Base-by-base conservation (phyloP, 1,284 basidiomycete species). In the Puccinia coronata region DNA sequence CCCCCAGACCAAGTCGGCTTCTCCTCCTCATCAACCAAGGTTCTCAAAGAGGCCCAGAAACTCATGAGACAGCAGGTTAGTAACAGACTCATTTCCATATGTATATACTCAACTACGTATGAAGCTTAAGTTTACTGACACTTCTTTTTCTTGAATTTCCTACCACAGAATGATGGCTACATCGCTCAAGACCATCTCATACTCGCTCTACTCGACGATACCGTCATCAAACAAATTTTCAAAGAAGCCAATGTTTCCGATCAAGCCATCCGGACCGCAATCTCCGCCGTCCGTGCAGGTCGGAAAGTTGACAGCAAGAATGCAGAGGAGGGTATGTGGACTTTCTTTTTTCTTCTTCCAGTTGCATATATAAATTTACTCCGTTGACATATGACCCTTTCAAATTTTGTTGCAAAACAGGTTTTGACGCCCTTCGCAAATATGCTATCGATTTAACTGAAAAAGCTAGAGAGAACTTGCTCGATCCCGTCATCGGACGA, bases 181-280 rank as follows among this genome's bases (percentile, higher is more conserved):
- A 92, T 98, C 82, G 95, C 96, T 0, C 92, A 97, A 86, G 96
- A 98, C 84, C 92, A 91, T 85, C 87, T 94, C 41, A 85, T 93
- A 41, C 87, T 92, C 65, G 94, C 93, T 0, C 84, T 86, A 39
- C 85, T 93, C 82, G 91, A 93, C 83, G 93, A 95, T 83, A 82
- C 90, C 0, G 89, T 89, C 2, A 90, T 96, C 82, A 85, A 88
- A 12, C 85, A 88, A 47, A 86, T 93, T 11, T 87, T 96, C 83
- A 94, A 93, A 85, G 93, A 94, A 82, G 89, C 90, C 5, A 89
- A 89, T 20, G 88, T 95, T 16, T 93, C 90, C 0, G 91, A 92
- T 82, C 90, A 91, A 0, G 87, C 91, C 2, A 87, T 96, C 82
- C 92, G 92, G 86, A 93, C 92, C 0, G 92, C 92, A 3, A 90